phyloP scores from a whole-genome alignment of 1,139 yeast species.

The Hansenula sp. region DNA sequence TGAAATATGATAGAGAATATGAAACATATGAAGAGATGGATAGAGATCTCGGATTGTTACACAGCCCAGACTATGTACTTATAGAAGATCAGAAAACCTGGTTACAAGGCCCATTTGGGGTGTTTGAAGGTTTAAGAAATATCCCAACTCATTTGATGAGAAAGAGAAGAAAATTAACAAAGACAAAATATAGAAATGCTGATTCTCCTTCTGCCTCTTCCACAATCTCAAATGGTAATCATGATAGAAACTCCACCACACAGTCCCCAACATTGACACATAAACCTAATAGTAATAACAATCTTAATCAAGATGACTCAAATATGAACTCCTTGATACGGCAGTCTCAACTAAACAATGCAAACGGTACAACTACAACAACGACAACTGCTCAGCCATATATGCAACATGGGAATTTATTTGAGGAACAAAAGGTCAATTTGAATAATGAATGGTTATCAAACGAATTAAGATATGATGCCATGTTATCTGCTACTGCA shows the following conservation, averaged over 20 bases:
- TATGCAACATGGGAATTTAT: conserved; percentile 20
- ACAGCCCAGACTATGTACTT: conserved; percentile 43
- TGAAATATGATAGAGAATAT: conserved; percentile 62
- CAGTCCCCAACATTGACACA: conserved; percentile 23
- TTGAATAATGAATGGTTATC: conserved; percentile 56
- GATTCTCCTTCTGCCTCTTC: neutral
- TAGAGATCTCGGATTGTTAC: conserved; percentile 58
- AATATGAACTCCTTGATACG: neutral
- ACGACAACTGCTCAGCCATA: neutral
- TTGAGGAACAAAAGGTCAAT: conserved; percentile 21
- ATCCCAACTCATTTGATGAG: conserved; percentile 20
- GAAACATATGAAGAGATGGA: conserved; percentile 82
- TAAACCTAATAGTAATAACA: neutral
- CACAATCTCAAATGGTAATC: conserved; percentile 8
- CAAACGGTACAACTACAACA: neutral
- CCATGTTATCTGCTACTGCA: conserved; percentile 61
- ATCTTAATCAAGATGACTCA: too few relatives aligned
- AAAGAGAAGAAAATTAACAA: conserved; percentile 24
- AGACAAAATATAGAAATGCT: conserved; percentile 17
- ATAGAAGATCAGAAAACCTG: conserved; percentile 48
- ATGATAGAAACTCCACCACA: conserved; percentile 23
- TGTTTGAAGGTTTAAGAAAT: conserved; percentile 40
- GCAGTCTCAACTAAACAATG: neutral
- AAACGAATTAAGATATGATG: conserved; percentile 67
- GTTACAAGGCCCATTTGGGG: conserved; percentile 80